Percentiles rank a stretch among this genome's conserved stretches.
Conservation (phyloP, 2,329 filamentous ascomycete genomes). For the Septoria linicola region DNA sequence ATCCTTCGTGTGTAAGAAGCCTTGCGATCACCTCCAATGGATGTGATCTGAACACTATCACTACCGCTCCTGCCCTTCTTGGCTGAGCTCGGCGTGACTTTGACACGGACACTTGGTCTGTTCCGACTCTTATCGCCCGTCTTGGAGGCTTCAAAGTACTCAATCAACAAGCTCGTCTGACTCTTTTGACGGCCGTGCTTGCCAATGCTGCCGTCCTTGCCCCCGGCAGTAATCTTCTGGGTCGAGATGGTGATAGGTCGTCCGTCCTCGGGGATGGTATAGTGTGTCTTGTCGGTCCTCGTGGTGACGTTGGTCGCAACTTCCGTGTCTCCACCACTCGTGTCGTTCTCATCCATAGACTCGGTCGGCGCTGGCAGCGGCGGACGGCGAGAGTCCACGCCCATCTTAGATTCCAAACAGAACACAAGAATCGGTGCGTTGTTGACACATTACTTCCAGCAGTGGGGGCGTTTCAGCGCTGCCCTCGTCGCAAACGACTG, state of each 20-base stretch:
- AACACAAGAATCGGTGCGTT: slow-evolving; percentile 8
- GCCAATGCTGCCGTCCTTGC: slow-evolving; percentile 51
- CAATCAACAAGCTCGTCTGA: slow-evolving; percentile 87
- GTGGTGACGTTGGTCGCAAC: slow-evolving; percentile 67
- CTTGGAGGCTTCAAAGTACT: slow-evolving; percentile 88
- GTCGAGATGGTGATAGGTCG: slow-evolving; percentile 91
- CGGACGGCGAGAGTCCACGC: slow-evolving; percentile 35
- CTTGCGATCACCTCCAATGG: slow-evolving; percentile 71
- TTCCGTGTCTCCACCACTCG: slow-evolving; percentile 48
- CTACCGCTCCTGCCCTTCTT: slow-evolving; percentile 56
- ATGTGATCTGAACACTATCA: slow-evolving; percentile 84
- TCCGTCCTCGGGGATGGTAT: slow-evolving; percentile 80
- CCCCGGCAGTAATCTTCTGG: slow-evolving; percentile 51
- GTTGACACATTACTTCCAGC: slow-evolving; percentile 14
- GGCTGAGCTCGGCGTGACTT: slow-evolving; percentile 71
- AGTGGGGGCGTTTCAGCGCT: slow-evolving; percentile 11
- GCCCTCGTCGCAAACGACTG: slow-evolving; percentile 10
- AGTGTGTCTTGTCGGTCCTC: slow-evolving; percentile 68
- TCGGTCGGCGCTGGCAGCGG: slow-evolving; percentile 78
- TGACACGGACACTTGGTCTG: slow-evolving; percentile 77
- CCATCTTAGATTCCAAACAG: slow-evolving; percentile 20
- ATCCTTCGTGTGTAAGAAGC: slow-evolving; percentile 68
- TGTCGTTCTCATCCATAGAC: slow-evolving; percentile 55
- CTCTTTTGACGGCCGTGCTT: slow-evolving; percentile 60
- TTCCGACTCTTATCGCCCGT: slow-evolving; percentile 60